phyloP scores from a whole-genome alignment of 352 stramenopile genomes.

The Pythium coloratum region DNA sequence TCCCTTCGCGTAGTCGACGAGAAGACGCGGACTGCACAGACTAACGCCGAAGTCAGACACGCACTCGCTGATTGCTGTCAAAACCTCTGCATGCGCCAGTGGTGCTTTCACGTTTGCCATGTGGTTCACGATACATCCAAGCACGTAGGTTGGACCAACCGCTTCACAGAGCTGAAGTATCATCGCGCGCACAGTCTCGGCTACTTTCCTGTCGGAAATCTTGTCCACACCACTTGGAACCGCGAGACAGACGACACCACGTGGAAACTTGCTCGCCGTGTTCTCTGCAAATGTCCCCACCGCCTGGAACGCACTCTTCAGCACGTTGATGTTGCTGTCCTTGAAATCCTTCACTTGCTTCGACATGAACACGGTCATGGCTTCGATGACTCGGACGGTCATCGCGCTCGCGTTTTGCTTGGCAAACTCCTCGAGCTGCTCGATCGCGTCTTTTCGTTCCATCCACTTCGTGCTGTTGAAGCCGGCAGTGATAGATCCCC shows the following conservation, averaged over 20 bases:
- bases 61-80: constrained; percentile 64
- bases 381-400: constrained; percentile 67
- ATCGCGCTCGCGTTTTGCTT: constrained; percentile 51
- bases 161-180: constrained; percentile 76
- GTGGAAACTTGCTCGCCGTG: constrained; percentile 60
- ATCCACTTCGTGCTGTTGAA: constrained; percentile 83
- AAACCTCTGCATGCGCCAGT: constrained; percentile 68
- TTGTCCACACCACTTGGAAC: constrained; percentile 77
- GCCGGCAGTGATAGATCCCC: constrained; percentile 46
- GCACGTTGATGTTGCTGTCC: constrained; percentile 88
- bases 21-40: constrained; percentile 61
- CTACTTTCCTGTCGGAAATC: constrained; percentile 79
- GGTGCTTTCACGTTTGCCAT: constrained; percentile 82
- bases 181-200: constrained; percentile 68
- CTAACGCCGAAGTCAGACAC: constrained; percentile 77
- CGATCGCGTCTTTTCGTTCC: constrained; percentile 77
- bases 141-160: constrained; percentile 70
- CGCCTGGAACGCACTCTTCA: constrained; percentile 84
- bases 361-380: constrained; percentile 67
- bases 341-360: constrained; percentile 87
- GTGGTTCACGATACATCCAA: constrained; percentile 72
- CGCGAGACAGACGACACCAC: constrained; percentile 70
- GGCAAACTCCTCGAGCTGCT: constrained; percentile 62
- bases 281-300: constrained; percentile 71
- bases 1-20: constrained; percentile 83